These are phyloP conservation scores for Bassia scoparia DNA, from an alignment of 148 eudicot species.

Conservation along the genomic window DNA sequence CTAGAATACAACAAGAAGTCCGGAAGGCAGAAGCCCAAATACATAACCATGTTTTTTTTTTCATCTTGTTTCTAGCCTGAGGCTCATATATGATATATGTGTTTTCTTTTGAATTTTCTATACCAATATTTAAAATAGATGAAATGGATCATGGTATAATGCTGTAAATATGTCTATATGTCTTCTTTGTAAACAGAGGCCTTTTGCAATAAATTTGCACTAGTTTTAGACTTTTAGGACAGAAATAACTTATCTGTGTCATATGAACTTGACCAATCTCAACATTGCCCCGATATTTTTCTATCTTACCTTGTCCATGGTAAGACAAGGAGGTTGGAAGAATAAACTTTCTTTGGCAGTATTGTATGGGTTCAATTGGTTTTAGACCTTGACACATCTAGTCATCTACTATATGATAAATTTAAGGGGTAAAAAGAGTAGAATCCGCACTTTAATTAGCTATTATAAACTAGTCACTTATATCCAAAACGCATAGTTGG, in stretches of 20 bases:
- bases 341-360: neutral
- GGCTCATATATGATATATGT: neutral
- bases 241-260: neutral
- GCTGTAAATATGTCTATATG: neutral
- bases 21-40: neutral
- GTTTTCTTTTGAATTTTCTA: neutral
- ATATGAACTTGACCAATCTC: neutral
- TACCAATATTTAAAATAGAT: neutral
- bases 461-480: neutral
- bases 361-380: neutral
- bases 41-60: neutral
- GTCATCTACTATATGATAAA: neutral
- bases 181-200: neutral
- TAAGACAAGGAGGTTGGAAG: neutral
- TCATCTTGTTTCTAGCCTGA: neutral
- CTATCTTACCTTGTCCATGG: neutral
- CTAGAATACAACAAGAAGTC: neutral
- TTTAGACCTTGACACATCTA: neutral
- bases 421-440: too few relatives aligned
- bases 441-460: neutral
- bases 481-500: neutral
- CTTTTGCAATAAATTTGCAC: neutral
- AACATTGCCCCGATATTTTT: neutral
- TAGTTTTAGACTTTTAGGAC: neutral
- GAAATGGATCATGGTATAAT: neutral